Evolutionary conservation across 1,284 basidiomycete genomes (phyloP), one percentile per base, ranked within the genome.

Genomic region (Trichosporon asahii): DNA sequence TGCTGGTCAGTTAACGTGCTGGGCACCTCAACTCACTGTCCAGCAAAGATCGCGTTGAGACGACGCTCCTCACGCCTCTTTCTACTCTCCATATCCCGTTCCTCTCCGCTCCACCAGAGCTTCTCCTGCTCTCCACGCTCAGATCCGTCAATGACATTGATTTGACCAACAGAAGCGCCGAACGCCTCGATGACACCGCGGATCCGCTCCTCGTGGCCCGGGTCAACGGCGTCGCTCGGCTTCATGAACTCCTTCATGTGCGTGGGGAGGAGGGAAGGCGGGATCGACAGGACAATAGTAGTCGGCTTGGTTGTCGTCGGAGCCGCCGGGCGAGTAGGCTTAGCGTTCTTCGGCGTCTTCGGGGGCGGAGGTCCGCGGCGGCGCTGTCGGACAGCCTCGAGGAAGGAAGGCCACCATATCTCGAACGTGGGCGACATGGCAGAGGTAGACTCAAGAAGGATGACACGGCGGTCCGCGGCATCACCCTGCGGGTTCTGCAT

Each of bases 401-500:
- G 85, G 15, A 95, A 85, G 35, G 89, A 86, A 3, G 91, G 89
- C 79, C 91, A 95, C 93, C 94, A 94, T 1, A 86, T 83, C 1
- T 89, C 85, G 8, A 91, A 89, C 5, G 90, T 89, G 3, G 89
- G 82, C 0, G 91, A 88, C 68, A 95, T 88, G 0, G 89, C 90
- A 5, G 89, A 86, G 73, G 91, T 91, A 77, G 94, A 91, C 68
- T 92, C 90, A 66, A 95, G 86, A 75, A 94, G 92, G 65, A 95
- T 86, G 9, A 95, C 87, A n/a, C 93, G 89, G 9, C 72, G 72
- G 8, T 35, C 2, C 9, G 70, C 70, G 12, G 72, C 49, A 23
- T 70, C 64, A 5, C 60, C 67, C 21, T 70, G 63, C 7, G 71
- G 69, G 21, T 69, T 31, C 70, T 73, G 72, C 66, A 73, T 69